A percentile compares a stretch with the other conserved stretches of the same genome.
phyloP scores from a whole-genome alignment of 345 rosid species.

The Eucalyptus urophylla region DNA sequence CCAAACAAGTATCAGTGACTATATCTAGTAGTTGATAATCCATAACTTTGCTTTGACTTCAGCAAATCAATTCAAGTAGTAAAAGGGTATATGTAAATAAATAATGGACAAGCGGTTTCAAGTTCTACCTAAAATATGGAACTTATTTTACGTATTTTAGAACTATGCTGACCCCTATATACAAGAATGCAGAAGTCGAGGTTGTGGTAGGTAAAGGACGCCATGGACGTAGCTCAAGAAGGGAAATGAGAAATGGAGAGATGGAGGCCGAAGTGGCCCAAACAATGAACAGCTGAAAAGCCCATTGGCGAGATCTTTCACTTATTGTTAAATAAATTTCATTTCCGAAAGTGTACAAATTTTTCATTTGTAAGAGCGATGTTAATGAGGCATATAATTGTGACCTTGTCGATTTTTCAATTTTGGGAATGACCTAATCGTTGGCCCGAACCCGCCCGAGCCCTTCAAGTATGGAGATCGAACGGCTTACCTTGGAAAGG shows the following conservation, averaged over 20 bases:
- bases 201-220: background rate
- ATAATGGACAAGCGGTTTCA: too few species aligned
- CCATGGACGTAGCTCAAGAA: background rate
- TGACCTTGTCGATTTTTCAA: background rate
- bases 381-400: background rate
- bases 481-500: background rate
- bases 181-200: background rate
- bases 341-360: background rate
- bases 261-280: background rate
- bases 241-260: background rate
- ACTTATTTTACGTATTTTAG: accelerated
- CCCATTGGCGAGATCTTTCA: background rate
- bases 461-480: background rate
- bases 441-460: background rate
- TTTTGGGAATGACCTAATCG: background rate
- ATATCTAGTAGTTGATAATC: too few species aligned
- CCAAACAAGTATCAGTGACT: too few species aligned
- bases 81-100: too few species aligned
- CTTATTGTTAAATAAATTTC: background rate
- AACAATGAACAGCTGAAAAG: background rate
- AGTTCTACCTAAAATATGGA: too few species aligned
- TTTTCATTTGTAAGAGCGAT: background rate
- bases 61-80: too few species aligned
- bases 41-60: too few species aligned
- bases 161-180: too few species aligned